These are phyloP conservation scores for Teratosphaeria destructans DNA, from an alignment of 2,329 filamentous ascomycete genomes.

Conservation along the genomic window DNA sequence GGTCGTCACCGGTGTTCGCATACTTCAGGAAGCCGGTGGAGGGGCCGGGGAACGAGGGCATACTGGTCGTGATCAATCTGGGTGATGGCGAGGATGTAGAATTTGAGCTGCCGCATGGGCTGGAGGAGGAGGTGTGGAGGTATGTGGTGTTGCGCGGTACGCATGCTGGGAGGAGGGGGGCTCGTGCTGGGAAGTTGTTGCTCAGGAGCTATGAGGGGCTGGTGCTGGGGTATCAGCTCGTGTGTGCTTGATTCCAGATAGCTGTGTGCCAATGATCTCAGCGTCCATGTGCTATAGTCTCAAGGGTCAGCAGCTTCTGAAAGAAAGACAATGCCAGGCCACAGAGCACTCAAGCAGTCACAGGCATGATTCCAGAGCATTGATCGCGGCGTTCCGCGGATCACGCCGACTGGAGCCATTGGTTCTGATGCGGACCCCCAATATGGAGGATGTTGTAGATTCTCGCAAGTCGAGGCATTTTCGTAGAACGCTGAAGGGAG, in stretches of 20 bases:
- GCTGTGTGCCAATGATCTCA: not conserved
- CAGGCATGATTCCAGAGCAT: too few species aligned
- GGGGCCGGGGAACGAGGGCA: not conserved
- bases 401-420: too few species aligned
- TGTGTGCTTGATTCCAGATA: not conserved
- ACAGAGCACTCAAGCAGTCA: too few species aligned
- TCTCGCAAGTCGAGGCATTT: too few species aligned
- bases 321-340: too few species aligned
- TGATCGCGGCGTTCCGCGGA: too few species aligned
- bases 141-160: not conserved
- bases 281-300: too few species aligned
- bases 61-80: not conserved
- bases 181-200: not conserved
- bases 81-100: not conserved
- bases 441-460: too few species aligned
- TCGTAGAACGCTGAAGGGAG: too few species aligned
- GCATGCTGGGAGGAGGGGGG: not conserved
- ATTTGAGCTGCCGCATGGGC: not conserved
- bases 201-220: not conserved
- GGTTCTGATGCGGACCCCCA: too few species aligned
- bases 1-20: not conserved
- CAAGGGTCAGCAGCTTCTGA: too few species aligned
- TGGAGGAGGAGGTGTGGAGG: not conserved
- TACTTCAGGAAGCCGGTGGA: not conserved
- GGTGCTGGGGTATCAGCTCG: not conserved